Percentiles rank a stretch among this genome's conserved stretches.
Evolutionary conservation across 208 protist genomes (phyloP).

Genomic region (Trypanosoma caninum): DNA sequence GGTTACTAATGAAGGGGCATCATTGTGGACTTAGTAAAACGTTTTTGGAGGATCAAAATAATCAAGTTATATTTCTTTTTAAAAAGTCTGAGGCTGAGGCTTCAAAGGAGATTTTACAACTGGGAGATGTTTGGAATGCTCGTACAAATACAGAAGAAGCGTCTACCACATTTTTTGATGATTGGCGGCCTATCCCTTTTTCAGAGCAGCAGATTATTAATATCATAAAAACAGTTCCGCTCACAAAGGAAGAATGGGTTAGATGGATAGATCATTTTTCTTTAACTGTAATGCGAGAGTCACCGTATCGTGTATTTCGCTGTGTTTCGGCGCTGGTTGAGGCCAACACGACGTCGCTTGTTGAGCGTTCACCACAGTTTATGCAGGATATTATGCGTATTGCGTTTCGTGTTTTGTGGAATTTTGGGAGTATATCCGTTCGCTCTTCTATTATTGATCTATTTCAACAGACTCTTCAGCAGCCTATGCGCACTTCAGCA

Average conservation of each 20-base stretch:
- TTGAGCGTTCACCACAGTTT: slow-evolving; percentile 63
- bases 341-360: slow-evolving; percentile 59
- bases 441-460: slow-evolving; percentile 61
- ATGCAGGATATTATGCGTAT: slow-evolving; percentile 58
- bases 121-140: slow-evolving; percentile 62
- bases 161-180: slow-evolving; percentile 15
- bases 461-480: slow-evolving; percentile 52
- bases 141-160: slow-evolving; percentile 42
- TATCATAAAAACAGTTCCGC: slow-evolving; percentile 48
- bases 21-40: slow-evolving; percentile 35
- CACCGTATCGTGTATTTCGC: slow-evolving; percentile 82
- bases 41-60: slow-evolving; percentile 34
- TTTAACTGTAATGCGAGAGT: slow-evolving; percentile 70
- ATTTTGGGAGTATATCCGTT: slow-evolving; percentile 55
- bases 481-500: slow-evolving; percentile 46
- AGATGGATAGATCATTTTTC: slow-evolving; percentile 73
- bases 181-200: slow-evolving; percentile 54
- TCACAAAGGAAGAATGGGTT: slow-evolving; percentile 80
- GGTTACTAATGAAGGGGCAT: slow-evolving; percentile 39
- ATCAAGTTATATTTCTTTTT: slow-evolving; percentile 44
- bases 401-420: slow-evolving; percentile 78
- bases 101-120: slow-evolving; percentile 40
- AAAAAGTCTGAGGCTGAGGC: slow-evolving; percentile 63
- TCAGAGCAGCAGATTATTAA: slow-evolving; percentile 59
- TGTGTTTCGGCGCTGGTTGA: slow-evolving; percentile 65